These are phyloP conservation scores for Karstenula rhodostoma DNA, from an alignment of 2,329 filamentous ascomycete genomes.

Conservation along the genomic window DNA sequence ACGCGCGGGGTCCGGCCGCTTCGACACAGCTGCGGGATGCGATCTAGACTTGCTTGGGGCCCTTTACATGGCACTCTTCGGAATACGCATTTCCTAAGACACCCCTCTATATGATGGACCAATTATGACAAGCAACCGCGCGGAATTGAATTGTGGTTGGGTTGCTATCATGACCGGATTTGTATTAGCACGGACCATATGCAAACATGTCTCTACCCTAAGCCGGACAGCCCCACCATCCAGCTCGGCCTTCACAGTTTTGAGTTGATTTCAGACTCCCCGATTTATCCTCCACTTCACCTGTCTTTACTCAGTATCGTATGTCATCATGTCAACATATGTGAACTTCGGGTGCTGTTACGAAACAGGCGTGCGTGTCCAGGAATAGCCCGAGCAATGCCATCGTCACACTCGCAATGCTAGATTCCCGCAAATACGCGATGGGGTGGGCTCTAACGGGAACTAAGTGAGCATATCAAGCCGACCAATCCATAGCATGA, in stretches of 20 bases:
- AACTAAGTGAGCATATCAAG: neutral
- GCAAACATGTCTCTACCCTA: neutral
- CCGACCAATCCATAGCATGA: neutral
- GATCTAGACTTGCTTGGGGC: neutral
- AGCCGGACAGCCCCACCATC: neutral
- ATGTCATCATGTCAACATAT: neutral
- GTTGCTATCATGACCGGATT: neutral
- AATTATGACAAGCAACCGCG: neutral
- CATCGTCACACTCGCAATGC: neutral
- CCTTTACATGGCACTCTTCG: neutral
- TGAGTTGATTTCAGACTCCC: neutral
- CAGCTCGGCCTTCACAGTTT: neutral
- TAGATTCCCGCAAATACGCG: neutral
- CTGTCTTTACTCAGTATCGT: neutral
- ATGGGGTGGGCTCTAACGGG: neutral
- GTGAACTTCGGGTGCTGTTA: neutral
- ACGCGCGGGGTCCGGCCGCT: neutral
- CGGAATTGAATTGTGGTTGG: neutral
- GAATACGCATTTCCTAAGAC: neutral
- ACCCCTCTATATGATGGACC: neutral
- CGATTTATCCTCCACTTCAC: neutral
- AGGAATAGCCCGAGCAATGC: neutral
- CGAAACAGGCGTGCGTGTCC: neutral
- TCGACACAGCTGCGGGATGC: neutral
- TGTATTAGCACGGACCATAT: neutral